Evolutionary conservation across 2,329 filamentous ascomycete species (phyloP).

Genomic region (Arthroderma uncinatum): DNA sequence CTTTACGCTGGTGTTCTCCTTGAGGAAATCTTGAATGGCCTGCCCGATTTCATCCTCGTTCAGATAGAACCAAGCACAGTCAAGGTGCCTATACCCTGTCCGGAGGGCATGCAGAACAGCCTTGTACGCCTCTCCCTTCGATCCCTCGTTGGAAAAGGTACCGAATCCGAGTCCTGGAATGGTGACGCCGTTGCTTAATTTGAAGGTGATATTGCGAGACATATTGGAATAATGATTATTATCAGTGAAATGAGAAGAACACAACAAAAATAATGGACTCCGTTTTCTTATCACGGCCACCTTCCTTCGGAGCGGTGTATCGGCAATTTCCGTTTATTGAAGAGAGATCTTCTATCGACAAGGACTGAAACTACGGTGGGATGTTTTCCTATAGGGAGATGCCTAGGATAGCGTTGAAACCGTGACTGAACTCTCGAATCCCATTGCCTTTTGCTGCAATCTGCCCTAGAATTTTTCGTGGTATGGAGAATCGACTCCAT

Average conservation of each 20-base stretch:
- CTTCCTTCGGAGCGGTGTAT: not conserved
- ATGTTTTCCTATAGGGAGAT: not conserved
- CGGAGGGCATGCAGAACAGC: slow-evolving; percentile 38
- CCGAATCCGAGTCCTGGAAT: slow-evolving; percentile 43
- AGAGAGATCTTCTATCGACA: not conserved
- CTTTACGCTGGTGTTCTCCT: slow-evolving; percentile 48
- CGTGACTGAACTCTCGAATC: slow-evolving; percentile 1
- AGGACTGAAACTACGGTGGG: not conserved
- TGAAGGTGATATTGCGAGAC: slow-evolving; percentile 29
- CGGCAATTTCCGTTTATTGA: not conserved
- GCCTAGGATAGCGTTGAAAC: not conserved
- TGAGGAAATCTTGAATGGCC: slow-evolving; percentile 41
- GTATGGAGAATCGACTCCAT: slow-evolving; percentile 5
- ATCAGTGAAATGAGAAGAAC: slow-evolving; percentile 37
- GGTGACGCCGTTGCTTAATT: slow-evolving; percentile 38
- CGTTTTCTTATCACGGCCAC: not conserved
- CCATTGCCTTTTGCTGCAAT: not conserved
- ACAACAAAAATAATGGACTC: not conserved
- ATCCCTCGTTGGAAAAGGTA: slow-evolving; percentile 40
- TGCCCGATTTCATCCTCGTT: slow-evolving; percentile 55
- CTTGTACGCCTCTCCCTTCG: slow-evolving; percentile 32
- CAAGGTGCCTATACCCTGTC: slow-evolving; percentile 45
- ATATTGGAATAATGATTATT: slow-evolving; percentile 47
- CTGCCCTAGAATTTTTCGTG: slow-evolving; percentile 4
- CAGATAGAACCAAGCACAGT: slow-evolving; percentile 44